Base-by-base conservation (phyloP, 345 rosid species). In the Populus euphratica region DNA sequence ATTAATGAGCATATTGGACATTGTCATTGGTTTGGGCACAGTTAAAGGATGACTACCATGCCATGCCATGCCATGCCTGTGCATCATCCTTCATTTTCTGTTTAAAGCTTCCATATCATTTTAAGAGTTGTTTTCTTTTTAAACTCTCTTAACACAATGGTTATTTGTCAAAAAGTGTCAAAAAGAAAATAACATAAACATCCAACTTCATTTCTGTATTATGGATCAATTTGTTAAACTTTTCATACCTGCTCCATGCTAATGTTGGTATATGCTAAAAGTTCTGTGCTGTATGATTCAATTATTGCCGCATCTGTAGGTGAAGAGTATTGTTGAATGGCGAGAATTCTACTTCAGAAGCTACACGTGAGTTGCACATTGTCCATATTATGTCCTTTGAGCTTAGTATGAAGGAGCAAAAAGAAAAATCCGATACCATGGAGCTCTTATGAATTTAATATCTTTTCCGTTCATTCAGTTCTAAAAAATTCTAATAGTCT, bases 301-400 rank as follows among this genome's bases (percentile, higher is more conserved):
- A 21, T 25, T 68, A 38, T 80, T 81, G 72, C n/a, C 47, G 73
- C 23, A 41, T 79, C 80, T 82, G 73, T 76, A 93, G 99, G 96
- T 95, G 85, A 92, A 91, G 86, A 91, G 98, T 86, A 78, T 95
- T 56, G 94, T 95, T 27, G 96, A 90, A 62, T 95, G 99, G 99
- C 88, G 93, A 69, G 94, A 87, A 56, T 95, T 95, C 91, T 95
- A 93, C 87, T 78, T 86, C 76, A 87, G 85, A 87, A 89, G 90
- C 78, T 95, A 95, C 86, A 91, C 25, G 98, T 91, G 82, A 91
- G 97, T 90, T 68, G 16, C 67, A 63, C 61, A 31, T 38, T 35
- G 49, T 77, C 59, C 25, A 7, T 25, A 35, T 7, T 6, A n/a
- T 69, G 33, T 44, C 27, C 33, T 66, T 66, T 66, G 8, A 4